Conservation (phyloP, 169 alveolate species). For the Eimeria acervulina region DNA sequence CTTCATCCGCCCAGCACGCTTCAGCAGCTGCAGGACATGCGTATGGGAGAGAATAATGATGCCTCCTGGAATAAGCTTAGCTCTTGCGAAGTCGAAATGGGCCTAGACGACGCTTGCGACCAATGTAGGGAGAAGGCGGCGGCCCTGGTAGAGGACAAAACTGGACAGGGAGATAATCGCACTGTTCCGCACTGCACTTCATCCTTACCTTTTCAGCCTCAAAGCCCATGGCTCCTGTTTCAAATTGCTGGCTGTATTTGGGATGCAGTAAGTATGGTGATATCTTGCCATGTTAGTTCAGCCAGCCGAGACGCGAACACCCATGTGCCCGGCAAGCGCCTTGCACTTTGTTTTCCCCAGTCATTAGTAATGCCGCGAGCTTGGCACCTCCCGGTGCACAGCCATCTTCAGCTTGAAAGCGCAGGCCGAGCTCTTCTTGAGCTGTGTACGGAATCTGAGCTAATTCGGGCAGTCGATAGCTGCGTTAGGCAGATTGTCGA, state of each 20-base stretch:
- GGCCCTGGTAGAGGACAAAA: neutral
- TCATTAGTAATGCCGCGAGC: slow-evolving; percentile 23
- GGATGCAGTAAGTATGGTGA: slow-evolving; percentile 10
- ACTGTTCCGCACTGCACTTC: neutral
- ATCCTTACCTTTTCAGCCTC: slow-evolving; percentile 45
- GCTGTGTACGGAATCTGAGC: neutral
- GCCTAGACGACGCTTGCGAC: neutral
- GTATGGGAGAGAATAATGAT: neutral
- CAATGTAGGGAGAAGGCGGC: neutral
- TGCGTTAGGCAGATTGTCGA: slow-evolving; percentile 67
- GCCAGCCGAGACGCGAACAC: neutral
- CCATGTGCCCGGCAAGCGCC: neutral
- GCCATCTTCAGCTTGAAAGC: slow-evolving; percentile 23
- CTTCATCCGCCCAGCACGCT: slow-evolving; percentile 64
- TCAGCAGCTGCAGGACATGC: neutral
- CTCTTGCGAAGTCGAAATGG: neutral
- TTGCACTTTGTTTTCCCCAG: neutral
- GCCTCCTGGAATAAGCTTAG: neutral
- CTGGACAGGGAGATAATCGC: neutral
- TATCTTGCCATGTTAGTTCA: neutral
- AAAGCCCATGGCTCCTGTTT: slow-evolving; percentile 56
- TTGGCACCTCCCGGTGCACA: neutral
- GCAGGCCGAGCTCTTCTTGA: slow-evolving; percentile 12
- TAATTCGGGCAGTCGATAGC: slow-evolving; percentile 41
- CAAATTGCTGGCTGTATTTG: slow-evolving; percentile 50